Evolutionary conservation across 352 stramenopile genomes (phyloP).

Genomic region (Phytopythium vexans): DNA sequence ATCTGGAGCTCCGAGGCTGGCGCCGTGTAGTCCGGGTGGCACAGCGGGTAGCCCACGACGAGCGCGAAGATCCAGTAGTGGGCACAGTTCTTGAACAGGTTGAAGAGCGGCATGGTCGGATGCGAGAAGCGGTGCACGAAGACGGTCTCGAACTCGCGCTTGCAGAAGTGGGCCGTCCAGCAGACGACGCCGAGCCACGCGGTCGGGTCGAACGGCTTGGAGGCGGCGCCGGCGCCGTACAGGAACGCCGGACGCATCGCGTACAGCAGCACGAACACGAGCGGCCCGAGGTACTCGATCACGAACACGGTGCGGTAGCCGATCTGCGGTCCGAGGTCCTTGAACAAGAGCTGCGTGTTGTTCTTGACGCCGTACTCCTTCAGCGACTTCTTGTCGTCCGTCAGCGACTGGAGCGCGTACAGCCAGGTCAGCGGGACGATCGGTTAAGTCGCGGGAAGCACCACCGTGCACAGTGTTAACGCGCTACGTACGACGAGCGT

Average conservation of each 20-base stretch:
- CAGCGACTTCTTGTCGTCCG: conserved; percentile 56
- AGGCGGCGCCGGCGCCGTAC: conserved; percentile 49
- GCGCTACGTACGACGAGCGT: conserved; percentile 22
- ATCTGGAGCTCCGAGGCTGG: conserved; percentile 52
- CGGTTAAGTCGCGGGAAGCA: background rate
- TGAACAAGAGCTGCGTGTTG: conserved; percentile 55
- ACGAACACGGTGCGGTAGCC: conserved; percentile 88
- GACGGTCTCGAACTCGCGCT: conserved; percentile 85
- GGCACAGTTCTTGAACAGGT: conserved; percentile 90
- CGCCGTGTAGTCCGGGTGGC: conserved; percentile 61
- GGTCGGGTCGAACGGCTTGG: conserved; percentile 35
- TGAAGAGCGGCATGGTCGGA: conserved; percentile 84
- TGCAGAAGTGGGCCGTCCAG: conserved; percentile 85
- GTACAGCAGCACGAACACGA: conserved; percentile 85
- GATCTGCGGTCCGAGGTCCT: conserved; percentile 85
- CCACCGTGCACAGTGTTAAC: background rate
- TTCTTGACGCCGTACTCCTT: conserved; percentile 53
- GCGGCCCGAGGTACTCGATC: conserved; percentile 79
- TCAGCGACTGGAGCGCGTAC: conserved; percentile 27
- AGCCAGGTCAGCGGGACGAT: background rate
- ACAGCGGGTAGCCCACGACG: conserved; percentile 82
- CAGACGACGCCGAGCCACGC: conserved; percentile 51
- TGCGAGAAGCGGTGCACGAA: conserved; percentile 89
- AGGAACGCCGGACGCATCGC: conserved; percentile 61
- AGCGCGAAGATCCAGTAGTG: conserved; percentile 89